phyloP scores from a whole-genome alignment of 768 basidiomycete genomes.

The Naganishia onofrii region DNA sequence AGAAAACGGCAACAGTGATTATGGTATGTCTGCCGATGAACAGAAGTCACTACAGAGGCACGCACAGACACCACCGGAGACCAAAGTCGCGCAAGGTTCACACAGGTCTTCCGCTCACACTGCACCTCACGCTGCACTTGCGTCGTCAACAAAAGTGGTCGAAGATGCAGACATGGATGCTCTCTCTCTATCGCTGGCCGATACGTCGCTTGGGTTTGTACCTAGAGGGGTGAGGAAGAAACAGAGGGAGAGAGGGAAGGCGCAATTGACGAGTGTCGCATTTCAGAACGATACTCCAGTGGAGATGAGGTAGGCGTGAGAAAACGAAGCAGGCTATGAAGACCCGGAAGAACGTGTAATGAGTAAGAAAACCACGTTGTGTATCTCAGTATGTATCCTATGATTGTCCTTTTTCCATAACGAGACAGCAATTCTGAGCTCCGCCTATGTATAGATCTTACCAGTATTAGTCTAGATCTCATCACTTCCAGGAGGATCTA shows the following conservation, averaged over 20 bases:
- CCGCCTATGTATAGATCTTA: too few species aligned
- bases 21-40: neutral
- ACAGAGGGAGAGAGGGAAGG: constrained; percentile 22
- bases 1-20: neutral
- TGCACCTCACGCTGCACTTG: neutral
- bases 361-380: neutral
- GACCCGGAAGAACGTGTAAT: too few species aligned
- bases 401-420: too few species aligned
- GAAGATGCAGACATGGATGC: constrained; percentile 41
- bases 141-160: neutral
- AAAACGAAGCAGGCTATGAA: too few species aligned
- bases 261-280: too few species aligned
- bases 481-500: too few species aligned
- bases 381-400: too few species aligned
- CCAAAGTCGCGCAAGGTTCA: neutral
- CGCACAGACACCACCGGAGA: neutral
- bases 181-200: constrained; percentile 30
- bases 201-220: constrained; percentile 40
- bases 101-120: too few species aligned
- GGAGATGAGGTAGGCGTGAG: neutral
- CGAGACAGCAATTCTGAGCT: too few species aligned
- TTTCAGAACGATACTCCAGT: neutral
- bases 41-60: neutral
- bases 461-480: too few species aligned
- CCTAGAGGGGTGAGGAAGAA: constrained; percentile 41